Base-by-base conservation (phyloP, 768 basidiomycete genomes). In the Rickenella mellea region DNA sequence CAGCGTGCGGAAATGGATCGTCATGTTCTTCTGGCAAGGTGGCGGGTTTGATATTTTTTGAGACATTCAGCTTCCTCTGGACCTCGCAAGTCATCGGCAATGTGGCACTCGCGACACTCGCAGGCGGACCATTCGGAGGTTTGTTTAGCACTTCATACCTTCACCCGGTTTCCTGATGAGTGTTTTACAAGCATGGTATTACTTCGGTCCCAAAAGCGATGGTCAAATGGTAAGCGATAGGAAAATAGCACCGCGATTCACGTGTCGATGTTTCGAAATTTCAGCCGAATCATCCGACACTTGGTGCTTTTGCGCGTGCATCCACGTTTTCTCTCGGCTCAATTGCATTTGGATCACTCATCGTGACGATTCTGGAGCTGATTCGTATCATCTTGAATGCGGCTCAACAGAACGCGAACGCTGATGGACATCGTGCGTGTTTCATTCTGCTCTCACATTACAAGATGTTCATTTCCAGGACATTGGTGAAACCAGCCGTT, bases 41-140 rank as follows among this genome's bases (percentile, higher is more conserved):
- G 32, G 73, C 83, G 1, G 87, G 89, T 2, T 64, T 90, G 10
- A 70, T 88, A 41, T 77, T 89, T 59, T 91, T 74, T 52, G 74
- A 76, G 46, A 77, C 80, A 1, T 89, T 90, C 58, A 80, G 81
- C n/a, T 91, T 79, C 65, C 66, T 88, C 17, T 91, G 87, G 89
- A 81, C 78, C 14, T 85, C 82, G 0, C 83, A 87, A 60, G 84
- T 88, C 31, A 76, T 86, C 39, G 78, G 74, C 25, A 89, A 89
- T 50, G 77, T 90, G 29, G 71, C 83, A 0, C 68, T 90, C 19
- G 76, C 83, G 25, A 88, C 85, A 3, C 73, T 90, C 24, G 83
- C 85, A 6, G 87, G 87, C 27, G 87, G 89, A 21, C 75, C 79
- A 3, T 85, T 75, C 50, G 83, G 81, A 32, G 66, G 69, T 61